Evolutionary conservation across 768 basidiomycete species (phyloP).

Genomic region (Podaxis sp.): DNA sequence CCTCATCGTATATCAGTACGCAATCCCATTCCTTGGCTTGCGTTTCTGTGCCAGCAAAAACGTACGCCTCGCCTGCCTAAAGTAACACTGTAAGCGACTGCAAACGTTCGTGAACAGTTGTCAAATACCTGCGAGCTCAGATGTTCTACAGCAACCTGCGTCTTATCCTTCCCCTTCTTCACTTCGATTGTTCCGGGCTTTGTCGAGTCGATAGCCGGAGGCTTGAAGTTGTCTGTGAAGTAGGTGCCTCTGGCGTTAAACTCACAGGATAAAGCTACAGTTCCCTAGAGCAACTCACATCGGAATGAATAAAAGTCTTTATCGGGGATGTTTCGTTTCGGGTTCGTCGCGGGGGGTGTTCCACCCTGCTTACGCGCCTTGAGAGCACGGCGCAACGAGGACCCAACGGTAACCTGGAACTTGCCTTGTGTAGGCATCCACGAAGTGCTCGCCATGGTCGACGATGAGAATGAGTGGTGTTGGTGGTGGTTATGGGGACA

Average conservation of each 20-base stretch:
- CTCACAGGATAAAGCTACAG: neutral
- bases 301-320: constrained; percentile 77
- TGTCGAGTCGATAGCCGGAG: constrained; percentile 63
- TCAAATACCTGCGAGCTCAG: constrained; percentile 57
- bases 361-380: constrained; percentile 71
- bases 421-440: constrained; percentile 65
- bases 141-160: constrained; percentile 61
- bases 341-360: constrained; percentile 26
- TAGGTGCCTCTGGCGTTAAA: neutral
- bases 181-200: constrained; percentile 69
- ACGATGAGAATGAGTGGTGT: neutral
- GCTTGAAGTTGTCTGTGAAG: constrained; percentile 70
- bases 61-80: constrained; percentile 52
- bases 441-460: constrained; percentile 42
- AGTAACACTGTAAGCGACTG: neutral
- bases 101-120: neutral
- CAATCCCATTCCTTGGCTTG: constrained; percentile 72
- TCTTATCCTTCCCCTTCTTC: constrained; percentile 50
- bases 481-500: neutral
- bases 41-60: constrained; percentile 58
- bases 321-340: constrained; percentile 53
- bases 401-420: constrained; percentile 59
- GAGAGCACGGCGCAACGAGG: constrained; percentile 62
- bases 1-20: constrained; percentile 79
- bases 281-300: constrained; percentile 45